Base-by-base conservation (phyloP, 1,139 yeast genomes). In the Geotrichum reessii region DNA sequence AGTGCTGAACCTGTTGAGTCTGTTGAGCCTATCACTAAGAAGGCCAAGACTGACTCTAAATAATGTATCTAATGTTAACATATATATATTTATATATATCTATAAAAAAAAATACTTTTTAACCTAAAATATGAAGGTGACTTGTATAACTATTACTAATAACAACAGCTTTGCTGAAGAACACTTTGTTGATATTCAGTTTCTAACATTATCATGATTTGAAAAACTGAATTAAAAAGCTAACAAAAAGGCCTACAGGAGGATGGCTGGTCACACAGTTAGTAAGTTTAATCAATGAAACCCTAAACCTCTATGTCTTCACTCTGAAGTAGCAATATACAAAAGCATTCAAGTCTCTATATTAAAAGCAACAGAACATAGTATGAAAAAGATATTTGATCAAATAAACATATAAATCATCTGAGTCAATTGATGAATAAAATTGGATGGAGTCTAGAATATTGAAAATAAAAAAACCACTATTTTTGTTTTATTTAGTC, bases 1-100 rank as follows among this genome's bases (percentile, higher is more conserved):
- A 65, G 60, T 42, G 59, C 56, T 37, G 63, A 60, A 47, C 66
- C 67, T 25, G 63, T 62, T 31, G 63, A 60, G 49, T 66, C 67
- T 25, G 63, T 62, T 31, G 48, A 50, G 21, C 58, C 58, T 40
- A 33, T 47, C 44, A 42, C 58, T 27, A 53, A 54, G 48, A 52
- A 55, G 50, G 47, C 52, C 47, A 55, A 55, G 40, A 54, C 57
- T n/a, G 57, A 54, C 37, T 44, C 40, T 24, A 46, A 21, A 25
- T 46, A 46, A 46, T 37, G 44, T 37, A 37, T 8, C 44, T 37
- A 37, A 37, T 37, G 44, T 37, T 37, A 37, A 37, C 6, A 28
- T 7, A 6, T 33, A 12, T 33, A 2, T 28, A 28, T 28, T 7
- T 28, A 28, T 31, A 31, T 31, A 8, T 31, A 31, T 31, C 12